Evolutionary conservation across 23 red algal species (phyloP).

Genomic region (Gracilaria vermiculophylla): DNA sequence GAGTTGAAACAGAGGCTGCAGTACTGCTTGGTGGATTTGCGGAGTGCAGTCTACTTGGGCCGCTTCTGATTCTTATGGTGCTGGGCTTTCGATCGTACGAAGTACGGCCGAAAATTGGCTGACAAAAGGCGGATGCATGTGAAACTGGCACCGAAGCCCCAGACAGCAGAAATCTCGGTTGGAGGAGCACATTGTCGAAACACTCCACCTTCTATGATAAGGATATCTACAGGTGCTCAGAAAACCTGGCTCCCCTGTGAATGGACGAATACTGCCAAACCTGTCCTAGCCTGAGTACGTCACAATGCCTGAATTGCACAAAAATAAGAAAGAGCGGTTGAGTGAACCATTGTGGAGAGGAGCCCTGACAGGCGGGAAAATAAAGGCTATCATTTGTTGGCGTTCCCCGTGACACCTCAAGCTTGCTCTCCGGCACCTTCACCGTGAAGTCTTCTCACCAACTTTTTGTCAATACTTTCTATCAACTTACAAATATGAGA

Average conservation of each 20-base stretch:
- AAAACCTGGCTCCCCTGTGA: not conserved
- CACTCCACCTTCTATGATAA: too few relatives aligned
- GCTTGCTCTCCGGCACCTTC: not conserved
- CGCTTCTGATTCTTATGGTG: not conserved
- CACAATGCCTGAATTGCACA: not conserved
- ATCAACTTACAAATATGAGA: not conserved
- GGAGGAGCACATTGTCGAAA: too few relatives aligned
- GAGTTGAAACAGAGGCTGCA: too few relatives aligned
- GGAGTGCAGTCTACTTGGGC: not conserved
- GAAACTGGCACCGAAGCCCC: not conserved
- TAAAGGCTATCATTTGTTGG: not conserved
- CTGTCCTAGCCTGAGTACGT: not conserved
- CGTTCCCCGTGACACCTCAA: not conserved
- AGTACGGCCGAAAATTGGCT: not conserved
- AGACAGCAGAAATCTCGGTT: not conserved
- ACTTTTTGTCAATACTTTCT: not conserved
- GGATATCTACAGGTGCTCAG: not conserved
- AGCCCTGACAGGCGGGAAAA: not conserved
- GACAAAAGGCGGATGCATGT: not conserved
- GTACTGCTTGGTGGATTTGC: not conserved
- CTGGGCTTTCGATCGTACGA: not conserved
- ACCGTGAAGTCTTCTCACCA: not conserved
- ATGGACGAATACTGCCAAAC: not conserved
- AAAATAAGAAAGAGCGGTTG: not conserved
- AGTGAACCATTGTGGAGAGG: not conserved